Evolutionary conservation across 1,284 basidiomycete species (phyloP), one percentile per base, ranked within the genome.

Genomic region (Coriolopsis trogii): DNA sequence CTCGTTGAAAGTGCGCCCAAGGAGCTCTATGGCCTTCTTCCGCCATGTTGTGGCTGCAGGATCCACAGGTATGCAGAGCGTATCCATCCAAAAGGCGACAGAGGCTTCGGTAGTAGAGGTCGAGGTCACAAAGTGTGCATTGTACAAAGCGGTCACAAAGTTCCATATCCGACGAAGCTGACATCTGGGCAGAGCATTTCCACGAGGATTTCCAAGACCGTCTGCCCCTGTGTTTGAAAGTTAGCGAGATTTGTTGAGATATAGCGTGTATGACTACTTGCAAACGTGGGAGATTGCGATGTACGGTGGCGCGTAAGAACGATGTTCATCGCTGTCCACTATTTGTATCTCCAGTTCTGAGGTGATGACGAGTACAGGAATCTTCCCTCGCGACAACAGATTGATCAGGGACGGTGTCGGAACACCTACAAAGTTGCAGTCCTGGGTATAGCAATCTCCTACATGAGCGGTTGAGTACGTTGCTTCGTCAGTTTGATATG

Each of bases 1-100:
- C 10, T 46, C 33, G 36, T 28, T 8, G 18, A 18, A 46, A 2
- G 44, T 46, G 10, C 16, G n/a, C 15, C 26, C 31, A 18, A 46
- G 13, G 16, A 46, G 44, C 18, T 30, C 23, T 16, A 46, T 46
- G 33, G 44, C 44, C 25, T 37, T 37, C 26, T 37, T 46, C 3
- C 44, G 20, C 15, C 7, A 46, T 13, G 24, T n/a, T 21, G 20
- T 37, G 4, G 18, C 15, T 2, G 10, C 20, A 6, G 44, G 44
- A 26, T 25, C 29, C 13, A 46, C 44, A n/a, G 44, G 44, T 3
- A 46, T 28, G 24, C 44, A 46, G 20, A 46, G 44, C 34, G 44
- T 46, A 25, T 46, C 44, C 25, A 46, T 46, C 44, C 44, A 46
- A 15, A 46, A 5, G 13, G 23, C 33, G 23, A 46, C 28, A 20